phyloP scores from a whole-genome alignment of 371 early-diverging fungal genomes.

The Polyrhizophydium stewartii region DNA sequence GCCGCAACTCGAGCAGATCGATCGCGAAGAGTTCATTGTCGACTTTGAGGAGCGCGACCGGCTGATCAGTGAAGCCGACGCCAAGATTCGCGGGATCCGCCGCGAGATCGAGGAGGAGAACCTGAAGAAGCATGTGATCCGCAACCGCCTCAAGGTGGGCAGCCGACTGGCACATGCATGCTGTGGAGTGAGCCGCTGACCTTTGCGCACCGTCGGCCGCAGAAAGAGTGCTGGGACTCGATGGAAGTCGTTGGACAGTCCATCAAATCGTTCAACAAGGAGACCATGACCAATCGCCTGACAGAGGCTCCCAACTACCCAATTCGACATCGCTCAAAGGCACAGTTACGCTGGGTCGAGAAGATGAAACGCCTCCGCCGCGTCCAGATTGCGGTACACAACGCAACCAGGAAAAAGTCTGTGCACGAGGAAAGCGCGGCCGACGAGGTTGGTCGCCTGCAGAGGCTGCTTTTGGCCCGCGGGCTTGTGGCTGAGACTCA shows the following conservation, averaged over 20 bases:
- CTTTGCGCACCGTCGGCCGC: not conserved
- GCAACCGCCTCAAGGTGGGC: conserved; percentile 37
- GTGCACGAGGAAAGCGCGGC: not conserved
- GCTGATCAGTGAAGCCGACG: conserved; percentile 27
- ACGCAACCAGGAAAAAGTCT: conserved; percentile 9
- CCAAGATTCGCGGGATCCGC: conserved; percentile 19
- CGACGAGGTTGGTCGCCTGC: not conserved
- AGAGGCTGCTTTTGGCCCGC: too few species aligned
- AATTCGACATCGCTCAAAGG: conserved; percentile 20
- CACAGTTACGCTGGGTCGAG: conserved; percentile 23
- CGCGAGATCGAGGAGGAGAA: conserved; percentile 34
- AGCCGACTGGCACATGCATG: not conserved
- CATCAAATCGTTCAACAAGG: conserved; percentile 37
- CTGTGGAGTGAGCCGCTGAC: too few species aligned
- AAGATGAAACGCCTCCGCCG: conserved; percentile 28
- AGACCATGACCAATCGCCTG: conserved; percentile 24
- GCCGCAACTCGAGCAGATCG: conserved; percentile 33
- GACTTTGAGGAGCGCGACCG: conserved; percentile 42
- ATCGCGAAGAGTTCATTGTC: conserved; percentile 39
- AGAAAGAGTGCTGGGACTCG: conserved; percentile 53
- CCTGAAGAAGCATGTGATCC: conserved; percentile 33
- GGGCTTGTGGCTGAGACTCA: too few species aligned
- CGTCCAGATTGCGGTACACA: conserved; percentile 22
- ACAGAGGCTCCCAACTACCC: conserved; percentile 41
- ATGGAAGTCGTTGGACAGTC: conserved; percentile 46